Base-by-base conservation (phyloP, 139 green algal species). In the Zygnema circumcarinatum region DNA sequence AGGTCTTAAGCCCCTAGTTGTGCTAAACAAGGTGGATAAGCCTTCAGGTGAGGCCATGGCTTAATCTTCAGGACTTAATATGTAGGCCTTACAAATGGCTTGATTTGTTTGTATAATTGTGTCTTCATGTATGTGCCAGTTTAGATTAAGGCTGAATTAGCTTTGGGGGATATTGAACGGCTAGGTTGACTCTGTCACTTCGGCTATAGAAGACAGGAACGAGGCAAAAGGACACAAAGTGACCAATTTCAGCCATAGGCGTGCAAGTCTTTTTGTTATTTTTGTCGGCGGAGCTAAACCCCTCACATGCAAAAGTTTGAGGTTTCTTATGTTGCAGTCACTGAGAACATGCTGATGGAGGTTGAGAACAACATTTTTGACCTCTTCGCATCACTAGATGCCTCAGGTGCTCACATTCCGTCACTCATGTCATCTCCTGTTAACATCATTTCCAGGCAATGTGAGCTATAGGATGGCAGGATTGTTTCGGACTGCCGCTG, bases 1-100 rank as follows among this genome's bases (percentile, higher is more conserved):
- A 1, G 93, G 93, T 21, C 74, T 98, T 31, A 68, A 80, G 35
- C 95, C 94, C 2, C 79, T 98, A 21, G 94, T 98, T 35, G 90
- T 98, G 22, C 86, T 98, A 40, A 98, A 98, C 90, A 98, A 98
- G 91, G 93, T 96, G 32, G 89, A 93, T 67, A 69, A 91, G n/a
- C 86, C 86, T 22, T 73, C 78, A 36, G 73, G 83, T 89, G 72
- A 85, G 74, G 38, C n/a, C n/a, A n/a, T n/a, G n/a, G n/a, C n/a
- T n/a, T n/a, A n/a, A n/a, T 22, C 47, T 1, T 83, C 47, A 29
- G 7, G 21, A 20, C 7, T 16, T 76, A 20, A 76, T 35, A 35
- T 76, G 68, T n/a, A n/a, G n/a, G n/a, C n/a, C n/a, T n/a, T n/a
- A n/a, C n/a, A n/a, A n/a, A n/a, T n/a, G n/a, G n/a, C n/a, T n/a